Evolutionary conservation across 768 basidiomycete genomes (phyloP).

Genomic region (Boletus subcaerulescens): DNA sequence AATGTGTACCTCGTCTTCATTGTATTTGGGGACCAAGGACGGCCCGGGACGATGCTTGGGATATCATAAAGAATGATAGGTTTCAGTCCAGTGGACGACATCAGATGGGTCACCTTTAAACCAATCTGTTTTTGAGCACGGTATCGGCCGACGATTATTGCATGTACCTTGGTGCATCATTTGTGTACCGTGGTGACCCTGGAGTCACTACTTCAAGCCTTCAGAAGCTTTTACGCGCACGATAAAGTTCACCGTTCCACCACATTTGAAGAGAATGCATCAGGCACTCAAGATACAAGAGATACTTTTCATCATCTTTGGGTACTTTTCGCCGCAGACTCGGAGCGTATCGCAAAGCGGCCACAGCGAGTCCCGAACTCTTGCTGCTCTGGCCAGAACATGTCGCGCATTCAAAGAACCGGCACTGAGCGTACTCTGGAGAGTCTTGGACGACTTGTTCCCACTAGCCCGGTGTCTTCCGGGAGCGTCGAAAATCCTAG

Average conservation of each 20-base stretch:
- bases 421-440: background rate
- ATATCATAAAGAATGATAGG: conserved; percentile 38
- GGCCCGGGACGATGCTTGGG: conserved; percentile 23
- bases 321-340: background rate
- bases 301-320: no score
- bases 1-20: conserved; percentile 12
- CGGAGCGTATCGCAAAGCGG: background rate
- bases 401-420: conserved; percentile 1
- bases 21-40: conserved; percentile 37
- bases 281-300: no score
- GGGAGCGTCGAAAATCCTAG: no score
- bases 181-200: no score
- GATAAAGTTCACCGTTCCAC: no score
- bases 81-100: conserved; percentile 10
- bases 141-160: no score
- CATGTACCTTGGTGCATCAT: no score
- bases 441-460: background rate
- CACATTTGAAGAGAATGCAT: no score
- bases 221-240: no score
- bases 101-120: background rate
- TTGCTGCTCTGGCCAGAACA: background rate
- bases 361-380: no score
- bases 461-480: background rate
- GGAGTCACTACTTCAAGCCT: no score
- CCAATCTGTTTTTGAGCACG: no score